phyloP scores from a whole-genome alignment of 331 rosid species.

The Erythrophleum ivorense region DNA sequence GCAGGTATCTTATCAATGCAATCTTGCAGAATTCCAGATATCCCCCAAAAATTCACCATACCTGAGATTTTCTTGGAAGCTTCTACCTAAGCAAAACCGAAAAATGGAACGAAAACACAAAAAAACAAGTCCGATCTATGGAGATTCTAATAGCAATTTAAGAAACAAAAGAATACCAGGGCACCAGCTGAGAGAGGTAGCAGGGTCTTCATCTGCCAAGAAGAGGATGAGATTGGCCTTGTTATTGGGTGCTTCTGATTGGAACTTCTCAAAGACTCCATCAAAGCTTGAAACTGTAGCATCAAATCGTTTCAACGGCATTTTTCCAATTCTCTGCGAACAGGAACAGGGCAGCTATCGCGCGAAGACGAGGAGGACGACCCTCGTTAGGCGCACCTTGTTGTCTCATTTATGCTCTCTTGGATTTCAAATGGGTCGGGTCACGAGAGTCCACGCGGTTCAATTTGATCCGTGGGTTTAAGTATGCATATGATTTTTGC shows the following conservation, averaged over 20 bases:
- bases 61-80: background rate
- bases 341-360: background rate
- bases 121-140: background rate
- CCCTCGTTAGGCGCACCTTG: too few species aligned
- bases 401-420: background rate
- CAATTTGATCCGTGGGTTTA: too few species aligned
- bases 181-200: constrained; percentile 89
- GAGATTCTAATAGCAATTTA: background rate
- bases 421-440: background rate
- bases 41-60: background rate
- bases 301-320: constrained; percentile 64
- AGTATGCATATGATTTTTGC: too few species aligned
- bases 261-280: constrained; percentile 64
- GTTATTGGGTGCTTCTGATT: constrained; percentile 59
- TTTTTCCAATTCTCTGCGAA: constrained; percentile 32
- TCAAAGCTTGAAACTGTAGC: constrained; percentile 66
- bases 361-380: background rate
- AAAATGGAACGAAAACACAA: background rate
- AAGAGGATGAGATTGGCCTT: constrained; percentile 77
- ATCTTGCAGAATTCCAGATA: background rate
- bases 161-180: constrained; percentile 52
- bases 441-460: background rate
- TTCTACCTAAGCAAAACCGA: background rate
- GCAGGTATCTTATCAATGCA: background rate
- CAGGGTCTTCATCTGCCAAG: constrained; percentile 81